phyloP scores from a whole-genome alignment of 495 filamentous ascomycete genomes.

The Sordaria brevicollis region DNA sequence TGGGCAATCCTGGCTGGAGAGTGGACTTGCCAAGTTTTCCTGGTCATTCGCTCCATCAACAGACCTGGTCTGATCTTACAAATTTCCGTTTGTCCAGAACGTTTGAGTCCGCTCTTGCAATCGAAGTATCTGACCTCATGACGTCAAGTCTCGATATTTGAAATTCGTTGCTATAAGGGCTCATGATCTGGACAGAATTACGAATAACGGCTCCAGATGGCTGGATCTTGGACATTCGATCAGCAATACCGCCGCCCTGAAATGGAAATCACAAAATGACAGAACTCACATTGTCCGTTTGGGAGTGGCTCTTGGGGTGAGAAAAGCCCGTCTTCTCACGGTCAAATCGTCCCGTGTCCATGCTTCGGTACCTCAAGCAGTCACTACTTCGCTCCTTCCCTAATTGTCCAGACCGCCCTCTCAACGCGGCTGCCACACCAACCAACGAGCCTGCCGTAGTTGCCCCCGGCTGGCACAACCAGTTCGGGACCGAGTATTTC shows the following conservation, averaged over 20 bases:
- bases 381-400: not conserved
- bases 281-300: not conserved
- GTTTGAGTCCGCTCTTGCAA: not conserved
- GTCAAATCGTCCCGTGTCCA: not conserved
- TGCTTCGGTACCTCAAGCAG: not conserved
- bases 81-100: not conserved
- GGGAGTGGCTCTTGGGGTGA: not conserved
- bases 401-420: not conserved
- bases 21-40: not conserved
- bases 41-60: not conserved
- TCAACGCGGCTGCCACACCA: not conserved
- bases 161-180: not conserved
- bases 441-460: not conserved
- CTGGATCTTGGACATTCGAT: not conserved
- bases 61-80: not conserved
- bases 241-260: not conserved
- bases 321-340: not conserved
- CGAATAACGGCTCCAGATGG: not conserved
- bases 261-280: not conserved
- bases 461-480: not conserved
- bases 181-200: not conserved
- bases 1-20: not conserved
- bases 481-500: not conserved
- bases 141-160: not conserved
- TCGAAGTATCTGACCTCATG: not conserved